Evolutionary conservation across 176 grass and related monocot species (phyloP).

Genomic region (Alopecurus myosuroides): DNA sequence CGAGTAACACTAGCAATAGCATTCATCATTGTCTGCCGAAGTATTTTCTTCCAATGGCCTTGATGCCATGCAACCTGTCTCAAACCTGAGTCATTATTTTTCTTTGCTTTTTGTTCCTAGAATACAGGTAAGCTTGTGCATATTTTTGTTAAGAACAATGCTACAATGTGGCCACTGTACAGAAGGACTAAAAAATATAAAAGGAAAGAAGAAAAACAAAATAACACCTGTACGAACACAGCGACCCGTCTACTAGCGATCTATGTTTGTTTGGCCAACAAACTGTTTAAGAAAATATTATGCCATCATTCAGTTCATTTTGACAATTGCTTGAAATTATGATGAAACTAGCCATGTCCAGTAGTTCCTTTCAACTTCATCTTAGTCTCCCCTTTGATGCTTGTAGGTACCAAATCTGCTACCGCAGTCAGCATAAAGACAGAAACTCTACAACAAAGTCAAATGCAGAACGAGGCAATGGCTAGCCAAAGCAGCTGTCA

Average conservation of each 20-base stretch:
- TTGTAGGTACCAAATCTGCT: background rate
- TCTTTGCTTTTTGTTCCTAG: too few species aligned
- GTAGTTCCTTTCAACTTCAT: background rate
- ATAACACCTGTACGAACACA: background rate
- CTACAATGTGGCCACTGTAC: too few species aligned
- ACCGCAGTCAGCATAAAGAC: background rate
- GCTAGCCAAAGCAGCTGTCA: background rate
- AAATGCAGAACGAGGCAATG: background rate
- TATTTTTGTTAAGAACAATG: too few species aligned
- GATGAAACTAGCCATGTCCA: background rate
- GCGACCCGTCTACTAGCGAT: background rate
- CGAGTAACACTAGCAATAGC: too few species aligned
- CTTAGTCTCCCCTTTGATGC: background rate
- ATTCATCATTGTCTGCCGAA: too few species aligned
- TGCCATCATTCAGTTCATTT: background rate
- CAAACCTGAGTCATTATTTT: too few species aligned
- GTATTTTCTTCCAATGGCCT: too few species aligned
- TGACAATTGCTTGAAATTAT: background rate
- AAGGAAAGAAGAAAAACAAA: too few species aligned
- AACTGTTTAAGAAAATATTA: background rate
- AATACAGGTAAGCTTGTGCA: too few species aligned
- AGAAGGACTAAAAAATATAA: too few species aligned
- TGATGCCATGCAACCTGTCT: too few species aligned
- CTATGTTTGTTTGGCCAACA: background rate
- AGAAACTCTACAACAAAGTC: conserved; percentile 6